Evolutionary conservation across 345 rosid species (phyloP), one percentile per base, ranked within the genome.

Genomic region (Brassica rapa): DNA sequence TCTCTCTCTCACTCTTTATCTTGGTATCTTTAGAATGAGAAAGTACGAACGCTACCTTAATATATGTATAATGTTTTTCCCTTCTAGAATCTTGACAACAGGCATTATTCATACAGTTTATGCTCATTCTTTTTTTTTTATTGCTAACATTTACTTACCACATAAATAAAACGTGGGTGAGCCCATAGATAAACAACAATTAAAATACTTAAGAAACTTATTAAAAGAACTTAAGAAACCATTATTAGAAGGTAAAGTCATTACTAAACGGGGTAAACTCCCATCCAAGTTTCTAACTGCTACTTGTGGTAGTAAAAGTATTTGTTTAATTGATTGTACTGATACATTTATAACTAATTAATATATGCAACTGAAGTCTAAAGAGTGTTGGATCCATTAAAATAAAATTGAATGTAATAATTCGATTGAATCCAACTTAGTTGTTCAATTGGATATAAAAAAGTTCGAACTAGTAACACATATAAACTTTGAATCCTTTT

Each of bases 1-100:
- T 15, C n/a, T 53, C 23, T 14, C 51, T 71, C 39, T 78, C 9
- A 23, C n/a, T 43, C 51, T 70, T 19, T 6, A 10, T 66, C 35
- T 62, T 15, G 23, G 39, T 68, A 39, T 53, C 11, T 76, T 8
- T 43, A 59, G 9, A 32, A 72, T 68, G 68, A 66, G 41, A 53
- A 66, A 66, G 16, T 10, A 55, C 41, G 11, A 37, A 72, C 57
- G 5, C n/a, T 24, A 19, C 2, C 12, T 25, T 59, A 4, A 12
- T 57, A 41, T 33, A 35, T 35, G 39, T 35, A 51, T 33, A 62
- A 15, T 2, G 3, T 3, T 23, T 2, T 2, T 27, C 24, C 12
- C 1, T 9, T 10, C 16, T 14, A 4, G 56, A 14, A 3, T 23
- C 60, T 30, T 15, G 9, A 33, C 15, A 23, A 53, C 51, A 23